Evolutionary conservation across 2,329 filamentous ascomycete genomes (phyloP).

Genomic region (Trichoderma afroharzianum): DNA sequence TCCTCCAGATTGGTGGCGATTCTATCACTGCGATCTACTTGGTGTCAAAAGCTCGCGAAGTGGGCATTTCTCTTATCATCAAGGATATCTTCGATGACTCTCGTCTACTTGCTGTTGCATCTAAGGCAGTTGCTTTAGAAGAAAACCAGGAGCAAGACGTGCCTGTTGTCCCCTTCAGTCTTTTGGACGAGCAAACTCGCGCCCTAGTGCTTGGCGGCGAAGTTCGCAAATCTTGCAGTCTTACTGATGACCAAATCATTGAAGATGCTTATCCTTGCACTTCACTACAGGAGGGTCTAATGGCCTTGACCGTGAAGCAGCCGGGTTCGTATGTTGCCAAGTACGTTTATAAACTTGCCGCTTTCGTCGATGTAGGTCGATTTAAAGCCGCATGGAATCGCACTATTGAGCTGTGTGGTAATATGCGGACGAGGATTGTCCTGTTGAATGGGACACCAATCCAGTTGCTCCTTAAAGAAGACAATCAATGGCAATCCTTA

Average conservation of each 20-base stretch:
- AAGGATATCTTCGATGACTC: slow-evolving; percentile 18
- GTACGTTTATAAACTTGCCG: slow-evolving; percentile 24
- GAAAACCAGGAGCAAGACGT: neutral
- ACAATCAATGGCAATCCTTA: slow-evolving; percentile 2
- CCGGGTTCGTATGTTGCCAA: slow-evolving; percentile 34
- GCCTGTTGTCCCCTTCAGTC: neutral
- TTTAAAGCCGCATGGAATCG: slow-evolving; percentile 30
- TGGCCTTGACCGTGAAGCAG: slow-evolving; percentile 30
- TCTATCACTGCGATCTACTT: slow-evolving; percentile 20
- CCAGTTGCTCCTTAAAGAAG: slow-evolving; percentile 6
- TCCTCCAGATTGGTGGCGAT: slow-evolving; percentile 21
- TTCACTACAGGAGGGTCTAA: slow-evolving; percentile 23
- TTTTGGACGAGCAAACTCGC: neutral
- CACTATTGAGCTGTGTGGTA: slow-evolving; percentile 15
- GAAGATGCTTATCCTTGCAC: slow-evolving; percentile 25
- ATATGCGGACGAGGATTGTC: slow-evolving; percentile 13
- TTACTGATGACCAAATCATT: slow-evolving; percentile 3
- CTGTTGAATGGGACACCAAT: neutral
- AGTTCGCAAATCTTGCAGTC: neutral
- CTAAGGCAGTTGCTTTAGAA: neutral
- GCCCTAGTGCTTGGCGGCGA: neutral
- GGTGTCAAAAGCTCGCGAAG: slow-evolving; percentile 15
- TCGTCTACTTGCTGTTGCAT: slow-evolving; percentile 14
- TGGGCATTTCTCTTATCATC: slow-evolving; percentile 16
- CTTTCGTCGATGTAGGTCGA: slow-evolving; percentile 20